Evolutionary conservation across 179 eudicot genomes (phyloP).

Genomic region (Spinacia oleracea): DNA sequence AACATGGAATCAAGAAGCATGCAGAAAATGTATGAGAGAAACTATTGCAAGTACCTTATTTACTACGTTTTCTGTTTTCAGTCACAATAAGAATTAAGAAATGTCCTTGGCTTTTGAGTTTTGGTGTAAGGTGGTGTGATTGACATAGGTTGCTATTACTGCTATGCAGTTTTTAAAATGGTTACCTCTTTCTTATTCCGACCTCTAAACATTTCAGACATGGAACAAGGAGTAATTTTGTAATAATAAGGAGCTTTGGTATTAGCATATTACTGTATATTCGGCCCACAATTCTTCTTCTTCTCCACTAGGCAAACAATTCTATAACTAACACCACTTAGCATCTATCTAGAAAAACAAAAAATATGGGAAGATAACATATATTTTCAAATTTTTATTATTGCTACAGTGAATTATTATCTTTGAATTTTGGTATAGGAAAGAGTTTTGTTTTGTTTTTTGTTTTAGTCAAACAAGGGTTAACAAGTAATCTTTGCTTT

Average conservation of each 20-base stretch:
- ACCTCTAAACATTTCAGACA: background rate
- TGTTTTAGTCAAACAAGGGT: background rate
- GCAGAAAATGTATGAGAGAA: background rate
- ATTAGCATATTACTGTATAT: background rate
- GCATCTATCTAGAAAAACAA: background rate
- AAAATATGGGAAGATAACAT: background rate
- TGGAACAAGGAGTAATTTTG: background rate
- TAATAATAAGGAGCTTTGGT: background rate
- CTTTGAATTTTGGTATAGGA: background rate
- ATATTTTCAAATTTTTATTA: background rate
- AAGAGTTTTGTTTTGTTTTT: background rate
- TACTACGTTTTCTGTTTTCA: background rate
- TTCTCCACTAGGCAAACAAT: too few species aligned
- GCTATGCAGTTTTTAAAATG: background rate
- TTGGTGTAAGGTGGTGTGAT: too few species aligned
- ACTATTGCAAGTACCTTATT: background rate
- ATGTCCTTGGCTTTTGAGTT: too few species aligned
- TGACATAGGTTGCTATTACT: background rate
- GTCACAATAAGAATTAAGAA: background rate
- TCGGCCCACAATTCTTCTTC: too few species aligned
- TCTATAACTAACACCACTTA: too few species aligned
- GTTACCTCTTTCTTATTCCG: too few species aligned
- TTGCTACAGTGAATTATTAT: background rate
- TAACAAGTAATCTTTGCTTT: background rate
- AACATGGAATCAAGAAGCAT: background rate